These are phyloP conservation scores for Omphalea diandra DNA, from an alignment of 441 rosid species.

Conservation along the genomic window DNA sequence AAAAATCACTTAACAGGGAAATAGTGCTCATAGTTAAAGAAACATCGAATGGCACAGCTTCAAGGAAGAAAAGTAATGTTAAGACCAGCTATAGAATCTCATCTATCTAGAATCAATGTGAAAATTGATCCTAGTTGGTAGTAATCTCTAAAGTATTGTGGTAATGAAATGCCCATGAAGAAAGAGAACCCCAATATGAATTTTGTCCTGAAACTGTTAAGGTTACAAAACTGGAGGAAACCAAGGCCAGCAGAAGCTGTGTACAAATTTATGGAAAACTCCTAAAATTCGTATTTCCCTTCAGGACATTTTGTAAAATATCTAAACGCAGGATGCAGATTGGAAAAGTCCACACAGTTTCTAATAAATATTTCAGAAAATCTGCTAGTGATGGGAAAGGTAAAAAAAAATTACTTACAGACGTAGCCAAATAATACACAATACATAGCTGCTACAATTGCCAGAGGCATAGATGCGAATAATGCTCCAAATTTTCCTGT, in stretches of 20 bases:
- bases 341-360: too few relatives aligned
- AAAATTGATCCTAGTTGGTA: conserved; percentile 37
- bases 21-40: not conserved
- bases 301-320: not conserved
- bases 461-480: conserved; percentile 70
- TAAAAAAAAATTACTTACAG: conserved; percentile 43
- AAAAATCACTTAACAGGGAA: not conserved
- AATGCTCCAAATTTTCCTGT: conserved; percentile 73
- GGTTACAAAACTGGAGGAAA: conserved; percentile 73
- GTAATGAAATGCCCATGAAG: conserved; percentile 66
- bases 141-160: conserved; percentile 69
- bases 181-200: conserved; percentile 67
- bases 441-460: conserved; percentile 59
- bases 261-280: not conserved
- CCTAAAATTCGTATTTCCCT: not conserved
- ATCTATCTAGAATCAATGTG: conserved; percentile 41
- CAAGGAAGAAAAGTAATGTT: not conserved
- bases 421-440: conserved; percentile 67
- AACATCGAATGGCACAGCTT: too few relatives aligned
- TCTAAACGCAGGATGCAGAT: too few relatives aligned
- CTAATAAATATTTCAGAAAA: too few relatives aligned
- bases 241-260: conserved; percentile 69
- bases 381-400: not conserved
- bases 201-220: conserved; percentile 61
- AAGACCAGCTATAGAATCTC: conserved; percentile 1